Percentiles rank a stretch among this genome's conserved stretches.
Evolutionary conservation across 768 basidiomycete genomes (phyloP).

Genomic region (Tylopilus rubrobrunneus): DNA sequence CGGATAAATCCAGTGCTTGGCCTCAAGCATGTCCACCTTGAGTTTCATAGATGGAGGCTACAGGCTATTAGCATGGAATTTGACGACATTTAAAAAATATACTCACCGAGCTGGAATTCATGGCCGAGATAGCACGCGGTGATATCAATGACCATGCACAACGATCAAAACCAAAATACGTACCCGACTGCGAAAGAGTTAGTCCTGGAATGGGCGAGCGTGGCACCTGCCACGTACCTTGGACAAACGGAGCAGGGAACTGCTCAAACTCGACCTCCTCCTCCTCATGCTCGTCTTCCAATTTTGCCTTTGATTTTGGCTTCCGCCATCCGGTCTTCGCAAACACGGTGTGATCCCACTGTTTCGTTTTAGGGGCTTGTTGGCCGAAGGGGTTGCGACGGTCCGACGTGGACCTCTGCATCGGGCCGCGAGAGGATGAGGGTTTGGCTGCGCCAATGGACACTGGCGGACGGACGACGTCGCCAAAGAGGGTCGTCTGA

Average conservation of each 20-base stretch:
- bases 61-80: background rate
- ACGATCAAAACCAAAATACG: constrained; percentile 23
- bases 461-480: constrained; percentile 37
- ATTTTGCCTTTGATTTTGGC: constrained; percentile 52
- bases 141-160: constrained; percentile 3
- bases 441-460: constrained; percentile 28
- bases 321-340: constrained; percentile 73
- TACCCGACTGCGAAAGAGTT: constrained; percentile 46
- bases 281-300: constrained; percentile 54
- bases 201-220: constrained; percentile 1
- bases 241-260: constrained; percentile 75
- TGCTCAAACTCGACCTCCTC: constrained; percentile 73
- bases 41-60: constrained; percentile 79
- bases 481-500: constrained; percentile 70
- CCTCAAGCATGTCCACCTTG: constrained; percentile 68
- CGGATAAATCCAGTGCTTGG: constrained; percentile 88
- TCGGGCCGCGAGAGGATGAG: constrained; percentile 29
- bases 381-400: constrained; percentile 44
- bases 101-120: constrained; percentile 30
- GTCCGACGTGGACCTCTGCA: constrained; percentile 42
- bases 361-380: constrained; percentile 65
- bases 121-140: background rate
- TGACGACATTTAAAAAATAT: no score
- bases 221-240: constrained; percentile 41
- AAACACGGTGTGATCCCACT: constrained; percentile 89